Evolutionary conservation across 1,284 basidiomycete species (phyloP).

Genomic region (Fomitopsis pinicola): DNA sequence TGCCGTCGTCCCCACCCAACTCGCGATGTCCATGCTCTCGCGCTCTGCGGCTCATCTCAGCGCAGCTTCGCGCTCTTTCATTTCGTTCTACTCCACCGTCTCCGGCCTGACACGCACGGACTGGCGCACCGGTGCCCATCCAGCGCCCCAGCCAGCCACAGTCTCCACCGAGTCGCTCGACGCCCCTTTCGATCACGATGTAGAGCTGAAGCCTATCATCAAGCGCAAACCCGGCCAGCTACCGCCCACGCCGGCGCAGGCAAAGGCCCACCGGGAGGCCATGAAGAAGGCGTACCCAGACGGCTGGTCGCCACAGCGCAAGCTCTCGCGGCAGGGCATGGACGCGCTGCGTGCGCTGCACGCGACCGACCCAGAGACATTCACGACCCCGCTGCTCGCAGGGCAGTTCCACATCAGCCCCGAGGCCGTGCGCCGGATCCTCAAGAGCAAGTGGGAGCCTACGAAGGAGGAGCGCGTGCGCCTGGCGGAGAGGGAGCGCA

Average conservation of each 20-base stretch:
- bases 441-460: constrained; percentile 80
- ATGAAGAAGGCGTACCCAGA: constrained; percentile 65
- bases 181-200: constrained; percentile 24
- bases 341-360: constrained; percentile 76
- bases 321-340: constrained; percentile 90
- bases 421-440: constrained; percentile 82
- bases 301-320: constrained; percentile 85
- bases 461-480: constrained; percentile 50
- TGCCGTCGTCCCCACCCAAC: not conserved
- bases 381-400: constrained; percentile 69
- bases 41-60: constrained; percentile 8
- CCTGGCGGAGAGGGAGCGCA: constrained; percentile 57
- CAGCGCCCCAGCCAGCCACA: constrained; percentile 46
- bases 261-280: constrained; percentile 49
- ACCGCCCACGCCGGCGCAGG: constrained; percentile 34
- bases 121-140: constrained; percentile 49
- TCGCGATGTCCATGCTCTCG: constrained; percentile 12
- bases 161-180: constrained; percentile 43
- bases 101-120: constrained; percentile 22
- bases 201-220: constrained; percentile 6
- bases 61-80: constrained; percentile 13
- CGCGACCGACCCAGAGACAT: constrained; percentile 61
- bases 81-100: constrained; percentile 24
- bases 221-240: constrained; percentile 5
- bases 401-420: constrained; percentile 80